Base-by-base conservation (phyloP, 78 protist genomes). In the Paratrimastix pyriformis region DNA sequence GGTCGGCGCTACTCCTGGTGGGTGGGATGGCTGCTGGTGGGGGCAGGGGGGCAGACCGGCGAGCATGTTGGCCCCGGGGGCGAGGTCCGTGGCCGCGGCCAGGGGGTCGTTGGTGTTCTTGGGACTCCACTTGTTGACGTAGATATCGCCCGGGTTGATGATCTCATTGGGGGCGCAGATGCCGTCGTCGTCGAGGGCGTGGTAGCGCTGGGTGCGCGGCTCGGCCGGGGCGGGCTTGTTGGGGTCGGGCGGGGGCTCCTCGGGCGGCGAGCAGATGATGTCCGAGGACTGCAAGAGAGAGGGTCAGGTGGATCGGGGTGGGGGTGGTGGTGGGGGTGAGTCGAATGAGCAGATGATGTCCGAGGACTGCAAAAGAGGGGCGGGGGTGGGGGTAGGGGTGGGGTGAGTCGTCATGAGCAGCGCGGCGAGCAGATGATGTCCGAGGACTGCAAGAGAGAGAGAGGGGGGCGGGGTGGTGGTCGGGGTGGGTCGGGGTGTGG, bases 111-210 rank as follows among this genome's bases (percentile, higher is more conserved):
- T 74, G 26, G 77, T 74, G 54, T 65, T 43, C 58, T 52, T 39
- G 45, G 86, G 86, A 15, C 39, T 57, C 43, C 32, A 24, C 60
- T 79, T 87, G 69, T 80, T 74, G 52, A 81, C 35, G 74, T 79
- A 72, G 30, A 94, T 69, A 38, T 90, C 93, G 35, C 88, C 93
- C 7, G 30, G 43, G 15, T 45, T 43, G 0, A 89, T 80, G 21
- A 62, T 71, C 7, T 74, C 91, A 39, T 97, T 97, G 6, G 84
- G 80, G 1, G 54, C 44, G 39, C 79, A 83, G 29, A 94, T 77
- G n/a, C 98, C 98, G 68, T 94, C 98, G 2, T 35, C 73, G 74
- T 94, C 97, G 50, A 94, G 68, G 8, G 11, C 18, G 29, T 15
- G 15, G 21, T 62, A 62, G 68, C 68, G 68, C 13, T 62, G 42